These are phyloP conservation scores for Penicillium crystallinum DNA, from an alignment of 495 filamentous ascomycete genomes.

Conservation along the genomic window DNA sequence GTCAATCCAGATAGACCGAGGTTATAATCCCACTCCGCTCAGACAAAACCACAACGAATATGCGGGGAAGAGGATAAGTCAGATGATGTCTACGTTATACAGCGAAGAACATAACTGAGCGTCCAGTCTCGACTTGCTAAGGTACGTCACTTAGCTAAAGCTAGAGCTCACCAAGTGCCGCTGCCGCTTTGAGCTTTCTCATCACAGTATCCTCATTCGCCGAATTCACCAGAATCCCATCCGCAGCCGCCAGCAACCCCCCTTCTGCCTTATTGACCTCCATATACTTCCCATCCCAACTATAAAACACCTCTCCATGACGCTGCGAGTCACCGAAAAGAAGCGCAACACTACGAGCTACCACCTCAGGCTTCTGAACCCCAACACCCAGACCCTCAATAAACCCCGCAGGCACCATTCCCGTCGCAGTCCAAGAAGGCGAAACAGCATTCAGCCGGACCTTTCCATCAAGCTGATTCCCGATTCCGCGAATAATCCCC, in stretches of 20 bases:
- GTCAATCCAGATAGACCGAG: too few relatives aligned
- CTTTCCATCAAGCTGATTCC: conserved; percentile 4
- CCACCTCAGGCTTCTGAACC: conserved; percentile 30
- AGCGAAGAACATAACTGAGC: background rate
- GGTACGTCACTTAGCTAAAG: background rate
- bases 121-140: too few relatives aligned
- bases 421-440: conserved; percentile 41
- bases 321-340: conserved; percentile 31
- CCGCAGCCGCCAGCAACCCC: conserved; percentile 19
- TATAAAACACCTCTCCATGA: conserved; percentile 36
- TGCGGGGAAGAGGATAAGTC: too few relatives aligned
- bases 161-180: background rate
- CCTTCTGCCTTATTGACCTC: conserved; percentile 35
- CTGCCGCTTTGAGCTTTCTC: background rate
- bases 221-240: conserved; percentile 7
- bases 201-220: conserved; percentile 15
- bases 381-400: conserved; percentile 18
- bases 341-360: conserved; percentile 33
- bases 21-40: too few relatives aligned
- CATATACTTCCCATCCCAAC: conserved; percentile 31
- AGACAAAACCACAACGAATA: too few relatives aligned
- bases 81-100: background rate
- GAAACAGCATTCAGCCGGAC: conserved; percentile 39
- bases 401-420: conserved; percentile 20
- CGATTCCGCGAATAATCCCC: conserved; percentile 31